Base-by-base conservation (phyloP, 2,329 filamentous ascomycete genomes). In the Neocucurbitaria cava region DNA sequence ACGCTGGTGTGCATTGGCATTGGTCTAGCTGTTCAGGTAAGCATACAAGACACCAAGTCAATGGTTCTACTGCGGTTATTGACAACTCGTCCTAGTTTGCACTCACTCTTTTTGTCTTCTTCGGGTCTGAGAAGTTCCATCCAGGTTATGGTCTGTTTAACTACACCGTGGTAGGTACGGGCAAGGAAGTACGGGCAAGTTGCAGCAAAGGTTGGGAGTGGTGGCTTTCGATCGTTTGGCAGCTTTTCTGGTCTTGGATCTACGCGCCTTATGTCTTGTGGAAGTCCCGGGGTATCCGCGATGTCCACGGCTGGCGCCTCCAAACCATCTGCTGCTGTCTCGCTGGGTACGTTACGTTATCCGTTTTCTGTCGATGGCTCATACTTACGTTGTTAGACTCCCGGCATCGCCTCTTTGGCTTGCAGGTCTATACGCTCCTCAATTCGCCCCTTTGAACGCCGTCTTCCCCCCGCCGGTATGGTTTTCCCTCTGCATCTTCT, bases 171-270 rank as follows among this genome's bases (percentile, higher is more conserved):
- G 41, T 61, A 23, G 70, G 69, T 5, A 68, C 68, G 1, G 61
- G 55, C 3, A 54, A 52, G 33, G 68, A 72, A 50, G 49, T 64
- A 15, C 56, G 64, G 15, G 48, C 61, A 21, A 61, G 66, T 30
- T 74, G 70, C 39, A 62, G 59, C 40, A 70, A 69, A 44, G 72
- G 72, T 3, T 75, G 72, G 72, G 71, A 74, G 36, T 75, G 72
- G 72, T 74, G 71, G 71, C 55, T 70, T 3, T 70, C 70, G 0
- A 69, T 75, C 11, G 64, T 73, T 2, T 75, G 72, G 72, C 72
- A 74, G 36, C 65, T 75, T 18, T 71, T 73, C 58, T 75, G 72
- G 72, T 62, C 69, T 1, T 75, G 72, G 72, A 49, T 74, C 4
- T 73, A 73, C 41, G 72, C 72, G 7, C 72, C 71, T 2, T 73